Evolutionary conservation across 1,284 basidiomycete genomes (phyloP), one percentile per base, ranked within the genome.

Genomic region (Pseudozyma thailandica): DNA sequence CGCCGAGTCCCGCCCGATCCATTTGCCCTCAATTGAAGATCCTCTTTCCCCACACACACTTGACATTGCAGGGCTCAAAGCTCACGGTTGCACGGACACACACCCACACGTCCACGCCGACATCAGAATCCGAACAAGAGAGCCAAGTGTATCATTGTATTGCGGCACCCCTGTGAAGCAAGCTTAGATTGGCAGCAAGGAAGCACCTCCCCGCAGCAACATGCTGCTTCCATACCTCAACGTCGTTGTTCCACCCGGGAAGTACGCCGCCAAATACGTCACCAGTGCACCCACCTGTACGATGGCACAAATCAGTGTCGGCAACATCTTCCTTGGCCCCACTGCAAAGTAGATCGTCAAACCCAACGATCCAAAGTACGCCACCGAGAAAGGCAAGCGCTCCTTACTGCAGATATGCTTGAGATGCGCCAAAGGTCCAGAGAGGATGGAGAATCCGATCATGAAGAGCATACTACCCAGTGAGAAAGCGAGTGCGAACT

Each of bases 321-420:
- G 74, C 2, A 82, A 60, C 47, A 75, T 72, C 53, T 68, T 74
- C 28, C 75, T 58, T 16, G 79, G 77, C 1, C 79, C 80, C 6
- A 82, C 71, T 12, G 80, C 79, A 72, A 81, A 82, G 68, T 82
- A 82, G 53, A 82, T 72, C 20, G 81, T 82, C 10, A 81, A 55
- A 8, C 44, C 79, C 27, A 82, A 54, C 4, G 79, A 79, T 5
- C 53, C 57, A 51, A 82, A 72, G 70, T 71, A 81, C 47, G 80
- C 77, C 16, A 26, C 91, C 92, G 51, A 88, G 87, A 43, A 86
- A 82, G 72, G 86, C 86, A 26, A 70, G 48, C 77, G 89, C 88
- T 20, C 87, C 86, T 21, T 75, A 70, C 72, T 73, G 50, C 72
- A 50, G 37, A 82, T 75, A 51, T 82, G 81, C 50, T 72, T 74